phyloP scores from a whole-genome alignment of 176 grass and related monocot genomes.

The Musa troglodytarum region DNA sequence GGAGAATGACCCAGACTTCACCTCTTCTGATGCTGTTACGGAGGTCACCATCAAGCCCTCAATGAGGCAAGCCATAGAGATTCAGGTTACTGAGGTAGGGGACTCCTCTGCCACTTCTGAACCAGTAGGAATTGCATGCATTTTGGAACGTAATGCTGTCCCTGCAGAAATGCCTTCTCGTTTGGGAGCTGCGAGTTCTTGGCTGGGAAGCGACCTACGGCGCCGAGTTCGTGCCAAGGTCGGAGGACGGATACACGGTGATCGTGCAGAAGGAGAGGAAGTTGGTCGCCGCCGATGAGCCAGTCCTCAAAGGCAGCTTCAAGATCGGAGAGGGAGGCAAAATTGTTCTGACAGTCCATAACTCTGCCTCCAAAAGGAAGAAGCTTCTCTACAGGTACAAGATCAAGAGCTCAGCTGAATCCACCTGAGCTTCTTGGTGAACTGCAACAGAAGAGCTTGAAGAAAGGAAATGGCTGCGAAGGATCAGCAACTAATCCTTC shows the following conservation, averaged over 20 bases:
- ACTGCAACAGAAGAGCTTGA: not conserved
- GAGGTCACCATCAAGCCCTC: conserved; percentile 63
- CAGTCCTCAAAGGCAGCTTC: conserved; percentile 66
- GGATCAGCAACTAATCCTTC: not conserved
- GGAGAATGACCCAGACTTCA: conserved; percentile 82
- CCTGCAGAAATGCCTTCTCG: conserved; percentile 48
- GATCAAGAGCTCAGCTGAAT: conserved; percentile 49
- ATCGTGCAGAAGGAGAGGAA: conserved; percentile 86
- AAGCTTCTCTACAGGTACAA: conserved; percentile 91
- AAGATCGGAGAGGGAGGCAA: conserved; percentile 56
- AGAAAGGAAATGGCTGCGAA: not conserved
- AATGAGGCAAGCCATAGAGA: conserved; percentile 54
- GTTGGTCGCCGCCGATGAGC: conserved; percentile 56
- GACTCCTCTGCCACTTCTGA: no score
- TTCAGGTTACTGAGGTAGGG: conserved; percentile 54
- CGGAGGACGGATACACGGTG: conserved; percentile 69
- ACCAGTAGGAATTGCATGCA: not conserved
- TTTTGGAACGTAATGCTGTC: not conserved
- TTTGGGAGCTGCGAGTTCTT: conserved; percentile 70
- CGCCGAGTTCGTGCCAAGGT: conserved; percentile 52
- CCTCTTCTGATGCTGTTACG: conserved; percentile 42
- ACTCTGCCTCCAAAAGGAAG: conserved; percentile 82
- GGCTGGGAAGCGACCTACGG: conserved; percentile 78
- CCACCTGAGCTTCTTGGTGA: not conserved
- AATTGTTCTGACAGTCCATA: conserved; percentile 55